phyloP scores from a whole-genome alignment of 169 alveolate genomes.

The Plasmodium knowlesi region DNA sequence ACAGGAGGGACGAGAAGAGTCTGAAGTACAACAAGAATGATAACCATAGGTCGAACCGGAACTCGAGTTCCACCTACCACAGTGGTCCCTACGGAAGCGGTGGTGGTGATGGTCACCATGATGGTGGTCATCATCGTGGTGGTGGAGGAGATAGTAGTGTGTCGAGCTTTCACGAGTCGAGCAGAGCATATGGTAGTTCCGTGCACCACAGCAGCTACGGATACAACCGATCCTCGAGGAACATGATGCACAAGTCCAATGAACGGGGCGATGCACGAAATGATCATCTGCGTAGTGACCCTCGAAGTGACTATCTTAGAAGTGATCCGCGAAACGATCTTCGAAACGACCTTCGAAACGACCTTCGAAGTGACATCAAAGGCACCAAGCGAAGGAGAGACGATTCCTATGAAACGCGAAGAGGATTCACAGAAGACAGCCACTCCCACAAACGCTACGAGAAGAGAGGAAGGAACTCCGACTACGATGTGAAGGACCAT shows the following conservation, averaged over 20 bases:
- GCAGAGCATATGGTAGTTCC: neutral
- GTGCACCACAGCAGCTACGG: neutral
- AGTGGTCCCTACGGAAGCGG: conserved; percentile 3
- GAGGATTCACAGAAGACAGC: neutral
- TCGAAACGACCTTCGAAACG: neutral
- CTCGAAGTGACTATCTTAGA: conserved; percentile 5
- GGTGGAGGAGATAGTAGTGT: neutral
- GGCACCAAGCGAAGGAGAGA: conserved; percentile 46
- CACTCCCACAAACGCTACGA: conserved; percentile 31
- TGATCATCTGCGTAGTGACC: neutral
- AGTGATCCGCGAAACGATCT: neutral
- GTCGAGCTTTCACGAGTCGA: neutral
- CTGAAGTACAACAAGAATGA: conserved; percentile 4
- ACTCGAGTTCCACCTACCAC: neutral
- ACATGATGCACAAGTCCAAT: neutral
- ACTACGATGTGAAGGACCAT: conserved; percentile 10
- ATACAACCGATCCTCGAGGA: conserved; percentile 9
- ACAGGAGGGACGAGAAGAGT: conserved; percentile 27
- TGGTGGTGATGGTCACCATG: neutral
- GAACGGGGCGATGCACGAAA: neutral
- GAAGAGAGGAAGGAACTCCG: conserved; percentile 31
- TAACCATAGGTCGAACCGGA: neutral
- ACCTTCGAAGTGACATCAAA: neutral
- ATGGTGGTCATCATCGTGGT: too few relatives aligned
- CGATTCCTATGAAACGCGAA: conserved; percentile 15